These are phyloP conservation scores for Neofusicoccum ribis DNA, from an alignment of 2,329 filamentous ascomycete genomes.

Conservation along the genomic window DNA sequence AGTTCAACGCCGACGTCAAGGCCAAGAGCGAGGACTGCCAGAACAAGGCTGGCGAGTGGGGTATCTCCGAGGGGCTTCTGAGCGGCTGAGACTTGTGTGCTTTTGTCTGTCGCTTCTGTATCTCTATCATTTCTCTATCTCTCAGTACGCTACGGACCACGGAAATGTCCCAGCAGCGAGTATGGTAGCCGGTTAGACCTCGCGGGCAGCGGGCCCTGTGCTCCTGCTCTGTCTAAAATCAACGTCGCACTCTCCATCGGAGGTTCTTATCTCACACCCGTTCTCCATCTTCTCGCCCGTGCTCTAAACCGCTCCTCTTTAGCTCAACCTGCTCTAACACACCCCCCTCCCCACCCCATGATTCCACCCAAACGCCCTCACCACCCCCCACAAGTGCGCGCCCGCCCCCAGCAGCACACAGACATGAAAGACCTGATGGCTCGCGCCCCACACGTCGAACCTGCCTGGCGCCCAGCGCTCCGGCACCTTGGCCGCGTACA, in stretches of 20 bases:
- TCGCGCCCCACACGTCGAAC: slow-evolving; percentile 51
- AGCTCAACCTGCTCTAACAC: not conserved
- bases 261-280: too few species aligned
- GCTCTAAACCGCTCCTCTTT: not conserved
- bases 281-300: not conserved
- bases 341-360: not conserved
- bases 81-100: not conserved
- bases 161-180: too few species aligned
- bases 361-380: slow-evolving; percentile 28
- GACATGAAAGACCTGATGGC: slow-evolving; percentile 52
- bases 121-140: not conserved
- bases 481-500: slow-evolving; percentile 45
- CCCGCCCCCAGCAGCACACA: slow-evolving; percentile 33
- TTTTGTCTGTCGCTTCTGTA: not conserved
- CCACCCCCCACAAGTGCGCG: slow-evolving; percentile 35
- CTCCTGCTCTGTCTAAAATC: too few species aligned
- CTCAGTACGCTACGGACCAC: too few species aligned
- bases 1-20: slow-evolving; percentile 12
- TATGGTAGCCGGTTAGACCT: too few species aligned
- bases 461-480: slow-evolving; percentile 45
- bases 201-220: too few species aligned
- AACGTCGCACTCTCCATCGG: too few species aligned
- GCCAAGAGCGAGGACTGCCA: not conserved
- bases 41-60: not conserved
- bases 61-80: slow-evolving; percentile 1